Base-by-base conservation (phyloP, 2,329 filamentous ascomycete genomes). In the Trichoderma sp. region DNA sequence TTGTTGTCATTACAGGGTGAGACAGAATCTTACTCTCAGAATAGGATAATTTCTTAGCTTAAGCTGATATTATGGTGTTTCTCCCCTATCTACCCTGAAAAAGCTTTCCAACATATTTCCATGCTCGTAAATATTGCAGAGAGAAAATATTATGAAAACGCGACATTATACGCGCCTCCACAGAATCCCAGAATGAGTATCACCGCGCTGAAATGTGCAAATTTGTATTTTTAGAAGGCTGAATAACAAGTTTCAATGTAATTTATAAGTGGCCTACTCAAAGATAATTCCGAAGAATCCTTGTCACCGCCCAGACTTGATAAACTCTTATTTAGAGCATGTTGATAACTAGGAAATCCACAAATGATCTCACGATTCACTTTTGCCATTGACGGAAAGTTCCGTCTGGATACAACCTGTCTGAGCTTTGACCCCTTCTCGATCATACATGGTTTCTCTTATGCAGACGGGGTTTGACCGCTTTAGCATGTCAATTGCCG, bases 191-290 rank as follows among this genome's bases (percentile, higher is more conserved):
- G 41, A n/a, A 45, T 45, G 41, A 4, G 6, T 0, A n/a, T 2
- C 18, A 9, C 41, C 0, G 16, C 16, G 3, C 41, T n/a, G 16
- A n/a, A 16, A 45, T 45, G 1, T 9, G 41, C 41, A 45, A 45
- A 4, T n/a, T 9, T 45, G 16, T 45, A 45, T 45, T 45, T 45
- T 18, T n/a, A 16, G 41, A 45, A 18, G 7, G 41, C 41, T n/a
- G 16, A 45, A 9, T n/a, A 8, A n/a, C 1, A 45, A 0, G 7
- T 4, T 0, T 4, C 0, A 45, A 16, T 45, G 16, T n/a, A 9
- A 18, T 45, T 18, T 45, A n/a, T 45, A 45, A 45, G 41, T 45
- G 3, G 16, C 16, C 41, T 45, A n/a, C 7, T 1, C 16, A 45
- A 9, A 0, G 6, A 45, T 45, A n/a, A 45, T n/a, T 45, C 41